Percentiles rank a stretch among this genome's conserved stretches.
These are phyloP conservation scores for rapeseed (Brassica napus) DNA, from an alignment of 345 rosid species.

Conservation along the genomic window Da-Ae NC_063434.1:7798501-7799000, in stretches of 20 bases:
- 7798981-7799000: slow-evolving; percentile 62
- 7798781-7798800: slow-evolving; percentile 56
- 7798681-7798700: slow-evolving; percentile 31
- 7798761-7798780: slow-evolving; percentile 58
- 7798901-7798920: slow-evolving; percentile 73
- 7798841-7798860: not conserved
- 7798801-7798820: not conserved
- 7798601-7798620: slow-evolving; percentile 67
- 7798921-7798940: slow-evolving; percentile 54
- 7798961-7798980: slow-evolving; percentile 63
- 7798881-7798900: slow-evolving; percentile 69
- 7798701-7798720: slow-evolving; percentile 37
- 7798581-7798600: slow-evolving; percentile 52
- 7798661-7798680: slow-evolving; percentile 44
- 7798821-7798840: too few relatives aligned
- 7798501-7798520: slow-evolving; percentile 50
- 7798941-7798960: slow-evolving; percentile 67
- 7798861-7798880: slow-evolving; percentile 37
- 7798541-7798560: slow-evolving; percentile 39
- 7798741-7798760: slow-evolving; percentile 51
- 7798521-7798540: slow-evolving; percentile 58
- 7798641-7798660: slow-evolving; percentile 44
- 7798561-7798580: slow-evolving; percentile 53
- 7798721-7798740: slow-evolving; percentile 45
- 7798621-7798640: slow-evolving; percentile 55